Evolutionary conservation across 768 basidiomycete genomes (phyloP), one percentile per base, ranked within the genome.

Genomic region (Leucocoprinus leucothites): DNA sequence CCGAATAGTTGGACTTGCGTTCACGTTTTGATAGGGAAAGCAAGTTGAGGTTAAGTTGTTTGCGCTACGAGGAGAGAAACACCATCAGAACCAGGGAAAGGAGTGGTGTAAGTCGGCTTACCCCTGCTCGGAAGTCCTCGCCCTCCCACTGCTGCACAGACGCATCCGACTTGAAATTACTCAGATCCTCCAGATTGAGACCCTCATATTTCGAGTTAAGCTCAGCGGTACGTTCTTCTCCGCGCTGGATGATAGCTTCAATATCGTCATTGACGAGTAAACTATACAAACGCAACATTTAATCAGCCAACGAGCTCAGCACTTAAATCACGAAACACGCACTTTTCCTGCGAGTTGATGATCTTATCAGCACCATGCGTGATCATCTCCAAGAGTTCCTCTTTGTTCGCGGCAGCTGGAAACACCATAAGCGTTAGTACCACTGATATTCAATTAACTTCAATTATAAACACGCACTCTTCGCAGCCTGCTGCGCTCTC

Each of bases 321-420:
- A 25, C 25, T 3, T 18, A 21, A 35, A 7, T n/a, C 16, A 38
- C 38, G 38, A 40, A 9, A 3, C 11, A 71, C 87, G 58, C 54
- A 93, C 91, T 85, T 82, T 13, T 90, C 87, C 0, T 70, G 68
- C 3, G 85, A 75, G 65, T 88, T 96, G 68, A 98, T 94, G 54
- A 99, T 98, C 70, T 93, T 90, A 68, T 98, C 96, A 0, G 94
- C 96, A 18, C 97, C 96, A 64, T 96, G 94, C 5, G 94, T 87
- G 57, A 99, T 98, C 94, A 98, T 99, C 66, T 98, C 95, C 34
- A 98, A 74, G 13, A 99, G 77, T 56, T 98, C 97, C 46, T 98
- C 97, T 74, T 98, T 98, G 68, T 85, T 91, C 14, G 91, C 88
- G 46, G 91, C 94, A 51, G 91, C 94, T 87, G 63, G n/a, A 48